A percentile compares a stretch with the other conserved stretches of the same genome.
These are phyloP conservation scores for Leonotis leonurus DNA, from an alignment of 257 asterid genomes.

Conservation along the genomic window DNA sequence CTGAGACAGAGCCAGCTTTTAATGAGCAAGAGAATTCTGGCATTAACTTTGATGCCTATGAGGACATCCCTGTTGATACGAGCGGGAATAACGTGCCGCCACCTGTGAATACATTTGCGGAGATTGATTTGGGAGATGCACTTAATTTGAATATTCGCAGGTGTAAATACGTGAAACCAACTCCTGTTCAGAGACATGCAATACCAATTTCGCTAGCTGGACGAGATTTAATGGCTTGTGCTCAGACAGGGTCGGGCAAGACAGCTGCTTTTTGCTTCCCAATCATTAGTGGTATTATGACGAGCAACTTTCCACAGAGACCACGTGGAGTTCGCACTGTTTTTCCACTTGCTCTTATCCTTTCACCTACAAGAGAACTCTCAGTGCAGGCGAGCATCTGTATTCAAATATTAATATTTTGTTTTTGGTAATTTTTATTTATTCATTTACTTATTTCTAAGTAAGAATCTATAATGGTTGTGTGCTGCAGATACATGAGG, in stretches of 20 bases:
- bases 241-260: constrained; percentile 91
- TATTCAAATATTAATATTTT: not conserved
- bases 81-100: constrained; percentile 80
- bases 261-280: constrained; percentile 95
- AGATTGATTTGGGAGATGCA: constrained; percentile 79
- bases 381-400: constrained; percentile 55
- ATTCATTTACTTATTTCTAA: not conserved
- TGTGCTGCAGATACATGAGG: constrained; percentile 68
- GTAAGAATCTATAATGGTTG: not conserved
- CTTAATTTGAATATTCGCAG: constrained; percentile 67
- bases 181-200: constrained; percentile 81
- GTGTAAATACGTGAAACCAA: constrained; percentile 81
- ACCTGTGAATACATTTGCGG: constrained; percentile 76
- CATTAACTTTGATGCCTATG: constrained; percentile 82
- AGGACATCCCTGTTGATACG: constrained; percentile 89
- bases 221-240: constrained; percentile 88
- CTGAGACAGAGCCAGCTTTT: constrained; percentile 37
- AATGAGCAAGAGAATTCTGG: constrained; percentile 72
- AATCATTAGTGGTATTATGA: constrained; percentile 71
- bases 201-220: constrained; percentile 79
- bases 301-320: constrained; percentile 45
- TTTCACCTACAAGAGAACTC: constrained; percentile 87
- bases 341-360: constrained; percentile 75
- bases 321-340: constrained; percentile 68
- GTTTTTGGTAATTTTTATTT: too few relatives aligned